phyloP scores from a whole-genome alignment of 1,284 basidiomycete species.

The Rhodotorula glutinis region DNA sequence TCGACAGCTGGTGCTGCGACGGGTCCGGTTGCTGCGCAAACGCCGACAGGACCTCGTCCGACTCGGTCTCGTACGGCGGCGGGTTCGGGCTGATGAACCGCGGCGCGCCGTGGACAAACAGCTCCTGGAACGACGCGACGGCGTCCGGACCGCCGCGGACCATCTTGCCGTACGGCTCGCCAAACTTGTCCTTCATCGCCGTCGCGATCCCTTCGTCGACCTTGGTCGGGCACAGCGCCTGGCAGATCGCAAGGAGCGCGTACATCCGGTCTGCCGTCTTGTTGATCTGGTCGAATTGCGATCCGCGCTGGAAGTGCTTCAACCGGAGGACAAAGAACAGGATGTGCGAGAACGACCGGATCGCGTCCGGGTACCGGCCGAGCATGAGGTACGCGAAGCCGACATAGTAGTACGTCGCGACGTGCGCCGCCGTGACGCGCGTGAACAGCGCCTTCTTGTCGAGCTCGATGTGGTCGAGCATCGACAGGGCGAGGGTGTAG shows the following conservation, averaged over 20 bases:
- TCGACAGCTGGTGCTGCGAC: slow-evolving; percentile 73
- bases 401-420: slow-evolving; percentile 65
- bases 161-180: slow-evolving; percentile 86
- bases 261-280: slow-evolving; percentile 98
- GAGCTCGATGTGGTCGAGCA: slow-evolving; percentile 89
- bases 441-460: slow-evolving; percentile 84
- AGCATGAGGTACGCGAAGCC: slow-evolving; percentile 91
- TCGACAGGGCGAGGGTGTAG: slow-evolving; percentile 89
- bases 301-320: slow-evolving; percentile 62
- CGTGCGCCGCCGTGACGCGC: slow-evolving; percentile 89
- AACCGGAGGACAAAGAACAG: slow-evolving; percentile 71
- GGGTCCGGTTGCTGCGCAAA: slow-evolving; percentile 59
- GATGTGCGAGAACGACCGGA: slow-evolving; percentile 85
- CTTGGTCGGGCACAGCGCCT: slow-evolving; percentile 78
- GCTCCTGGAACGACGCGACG: slow-evolving; percentile 82
- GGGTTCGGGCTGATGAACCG: slow-evolving; percentile 90
- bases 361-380: slow-evolving; percentile 89
- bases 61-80: slow-evolving; percentile 80
- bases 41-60: slow-evolving; percentile 54
- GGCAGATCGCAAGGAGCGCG: slow-evolving; percentile 87
- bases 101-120: slow-evolving; percentile 90
- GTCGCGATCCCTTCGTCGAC: slow-evolving; percentile 93
- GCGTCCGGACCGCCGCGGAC: slow-evolving; percentile 66
- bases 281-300: slow-evolving; percentile 95
- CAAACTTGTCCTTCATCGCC: slow-evolving; percentile 87